Evolutionary conservation across 495 filamentous ascomycete genomes (phyloP).

Genomic region (Penicillium arizonense): DNA sequence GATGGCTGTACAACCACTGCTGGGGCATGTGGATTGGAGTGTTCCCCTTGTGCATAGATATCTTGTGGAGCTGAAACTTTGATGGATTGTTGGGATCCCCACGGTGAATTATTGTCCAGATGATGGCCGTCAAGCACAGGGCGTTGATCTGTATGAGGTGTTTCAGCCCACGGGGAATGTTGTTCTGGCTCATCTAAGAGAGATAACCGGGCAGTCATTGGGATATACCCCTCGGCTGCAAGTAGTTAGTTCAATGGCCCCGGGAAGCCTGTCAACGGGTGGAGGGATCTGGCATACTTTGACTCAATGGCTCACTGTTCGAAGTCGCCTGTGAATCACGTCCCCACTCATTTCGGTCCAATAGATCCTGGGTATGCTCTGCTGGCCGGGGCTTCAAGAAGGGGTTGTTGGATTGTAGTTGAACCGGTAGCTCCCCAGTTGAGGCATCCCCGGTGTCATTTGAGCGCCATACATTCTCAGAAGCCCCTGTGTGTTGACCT

Average conservation of each 20-base stretch:
- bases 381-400: slow-evolving; percentile 33
- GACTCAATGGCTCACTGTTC: slow-evolving; percentile 29
- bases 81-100: slow-evolving; percentile 24
- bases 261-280: not conserved
- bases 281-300: slow-evolving; percentile 24
- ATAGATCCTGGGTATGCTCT: slow-evolving; percentile 20
- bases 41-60: slow-evolving; percentile 15
- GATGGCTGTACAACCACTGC: slow-evolving; percentile 14
- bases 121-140: not conserved
- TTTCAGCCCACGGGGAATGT: slow-evolving; percentile 16
- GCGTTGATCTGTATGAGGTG: not conserved
- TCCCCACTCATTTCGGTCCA: slow-evolving; percentile 22
- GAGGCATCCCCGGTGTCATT: slow-evolving; percentile 2
- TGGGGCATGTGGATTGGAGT: slow-evolving; percentile 19
- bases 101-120: slow-evolving; percentile 9
- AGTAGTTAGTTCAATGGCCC: slow-evolving; percentile 12
- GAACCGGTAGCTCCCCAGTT: slow-evolving; percentile 31
- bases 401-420: slow-evolving; percentile 45
- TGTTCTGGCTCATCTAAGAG: slow-evolving; percentile 32
- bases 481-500: slow-evolving; percentile 22
- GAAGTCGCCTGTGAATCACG: slow-evolving; percentile 23
- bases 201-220: slow-evolving; percentile 47
- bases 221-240: slow-evolving; percentile 44
- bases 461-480: slow-evolving; percentile 25
- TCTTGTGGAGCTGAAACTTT: slow-evolving; percentile 17